Evolutionary conservation across 805 yeast genomes (phyloP), one percentile per base, ranked within the genome.

Genomic region (Tetrapisispora nanseiensis): DNA sequence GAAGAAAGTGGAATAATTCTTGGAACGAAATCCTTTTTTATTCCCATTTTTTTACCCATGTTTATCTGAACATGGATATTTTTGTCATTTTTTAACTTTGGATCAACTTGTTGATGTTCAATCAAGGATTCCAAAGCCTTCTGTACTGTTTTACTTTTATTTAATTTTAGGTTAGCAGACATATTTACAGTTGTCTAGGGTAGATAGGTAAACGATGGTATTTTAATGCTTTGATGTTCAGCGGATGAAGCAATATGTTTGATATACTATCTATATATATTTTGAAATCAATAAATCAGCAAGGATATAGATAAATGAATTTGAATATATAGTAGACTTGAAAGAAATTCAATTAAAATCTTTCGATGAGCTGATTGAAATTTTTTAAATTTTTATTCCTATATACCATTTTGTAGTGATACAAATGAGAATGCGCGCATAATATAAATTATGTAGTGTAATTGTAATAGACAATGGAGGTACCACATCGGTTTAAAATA

Each of bases 1-100:
- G 72, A 65, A 0, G 75, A 68, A 11, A 82, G 48, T 3, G 86
- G 83, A 20, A 80, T 66, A 38, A 80, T 71, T 33, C 84, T 62
- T 3, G 84, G 82, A 1, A 73, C 65, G 47, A 67, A 63, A 46
- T 77, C 82, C 37, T 67, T 69, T 21, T 63, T 52, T 22, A 62
- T 55, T 3, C 72, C 56, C 34, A 75, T 65, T 72, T 19, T 44
- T 32, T 62, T 61, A 10, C 62, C 65, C 7, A 76, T 71, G 48
- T 75, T 74, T 34, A 79, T 62, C 35, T 75, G 67, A 29, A 78
- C 47, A 30, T 56, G 61, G 27, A 59, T 45, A 37, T 51, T 52
- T 38, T 51, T 52, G 40, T 61, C 65, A 35, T 53, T 46, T 15
- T 43, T 37, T 19, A 61, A 44, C 15, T 48, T 51, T n/a, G 51